phyloP scores from a whole-genome alignment of 2,329 filamentous ascomycete genomes.

The Aureobasidium vineae region DNA sequence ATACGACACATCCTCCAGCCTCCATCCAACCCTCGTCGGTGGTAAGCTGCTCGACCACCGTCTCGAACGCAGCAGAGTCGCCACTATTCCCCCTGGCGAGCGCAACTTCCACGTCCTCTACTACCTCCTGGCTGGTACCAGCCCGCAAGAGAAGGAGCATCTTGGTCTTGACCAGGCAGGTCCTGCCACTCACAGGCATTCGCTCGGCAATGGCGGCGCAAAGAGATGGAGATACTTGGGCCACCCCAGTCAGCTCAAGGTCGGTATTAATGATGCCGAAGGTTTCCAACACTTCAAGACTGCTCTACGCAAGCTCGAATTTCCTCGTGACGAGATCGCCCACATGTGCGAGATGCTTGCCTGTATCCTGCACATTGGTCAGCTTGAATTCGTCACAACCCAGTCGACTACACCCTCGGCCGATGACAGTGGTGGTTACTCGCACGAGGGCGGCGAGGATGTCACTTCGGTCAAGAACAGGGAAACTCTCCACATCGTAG shows the following conservation, averaged over 20 bases:
- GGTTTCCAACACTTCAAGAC: conserved; percentile 98
- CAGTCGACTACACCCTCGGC: conserved; percentile 74
- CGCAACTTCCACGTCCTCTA: conserved; percentile 96
- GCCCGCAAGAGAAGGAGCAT: conserved; percentile 83
- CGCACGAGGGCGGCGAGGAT: conserved; percentile 85
- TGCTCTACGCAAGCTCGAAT: conserved; percentile 88
- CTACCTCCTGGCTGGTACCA: conserved; percentile 91
- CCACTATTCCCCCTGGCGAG: conserved; percentile 90
- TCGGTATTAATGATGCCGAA: conserved; percentile 92
- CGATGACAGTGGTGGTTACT: conserved; percentile 94
- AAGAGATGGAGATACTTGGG: conserved; percentile 96
- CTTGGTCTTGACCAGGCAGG: conserved; percentile 65
- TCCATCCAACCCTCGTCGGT: conserved; percentile 84
- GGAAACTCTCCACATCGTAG: conserved; percentile 79
- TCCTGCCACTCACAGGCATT: conserved; percentile 53
- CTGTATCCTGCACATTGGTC: conserved; percentile 92
- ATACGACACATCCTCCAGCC: conserved; percentile 84
- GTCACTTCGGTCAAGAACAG: conserved; percentile 91
- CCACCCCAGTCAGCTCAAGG: conserved; percentile 93
- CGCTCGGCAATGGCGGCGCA: conserved; percentile 51
- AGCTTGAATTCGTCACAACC: conserved; percentile 86
- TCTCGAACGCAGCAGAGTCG: conserved; percentile 85
- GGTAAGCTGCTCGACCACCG: conserved; percentile 93
- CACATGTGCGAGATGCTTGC: conserved; percentile 96
- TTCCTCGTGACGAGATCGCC: conserved; percentile 87